These are phyloP conservation scores for Trichoderma hamatum DNA, from an alignment of 2,329 filamentous ascomycete genomes.

Conservation along the genomic window DNA sequence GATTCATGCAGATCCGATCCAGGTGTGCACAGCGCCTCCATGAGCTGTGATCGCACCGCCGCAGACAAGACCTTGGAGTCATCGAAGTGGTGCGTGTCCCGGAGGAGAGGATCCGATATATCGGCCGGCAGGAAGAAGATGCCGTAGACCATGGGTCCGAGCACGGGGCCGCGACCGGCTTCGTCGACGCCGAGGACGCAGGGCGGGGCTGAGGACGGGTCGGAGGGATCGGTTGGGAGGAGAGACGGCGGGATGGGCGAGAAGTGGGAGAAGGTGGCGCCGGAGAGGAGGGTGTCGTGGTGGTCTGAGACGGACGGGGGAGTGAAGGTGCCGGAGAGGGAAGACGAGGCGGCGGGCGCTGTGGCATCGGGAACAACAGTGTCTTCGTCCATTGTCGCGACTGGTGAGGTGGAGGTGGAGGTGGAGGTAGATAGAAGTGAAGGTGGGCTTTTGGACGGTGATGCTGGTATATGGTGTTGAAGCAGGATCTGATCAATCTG, in stretches of 20 bases:
- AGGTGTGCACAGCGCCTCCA: conserved; percentile 69
- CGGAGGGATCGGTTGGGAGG: conserved; percentile 45
- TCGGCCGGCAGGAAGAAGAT: conserved; percentile 75
- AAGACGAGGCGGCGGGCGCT: neutral
- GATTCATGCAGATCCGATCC: conserved; percentile 50
- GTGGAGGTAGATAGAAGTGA: neutral
- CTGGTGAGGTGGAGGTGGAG: neutral
- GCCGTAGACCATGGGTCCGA: conserved; percentile 77
- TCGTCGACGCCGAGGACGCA: conserved; percentile 91
- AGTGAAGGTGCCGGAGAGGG: conserved; percentile 51
- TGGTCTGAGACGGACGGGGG: conserved; percentile 75
- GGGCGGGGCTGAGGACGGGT: conserved; percentile 40
- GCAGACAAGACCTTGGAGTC: conserved; percentile 92
- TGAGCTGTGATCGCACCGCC: conserved; percentile 72
- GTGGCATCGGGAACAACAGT: neutral
- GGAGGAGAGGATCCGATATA: conserved; percentile 72
- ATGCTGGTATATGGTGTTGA: conserved; percentile 7
- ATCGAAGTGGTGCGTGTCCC: conserved; percentile 81
- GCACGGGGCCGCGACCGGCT: conserved; percentile 89
- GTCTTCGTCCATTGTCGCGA: conserved; percentile 13
- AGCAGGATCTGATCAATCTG: neutral
- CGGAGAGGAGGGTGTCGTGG: conserved; percentile 57
- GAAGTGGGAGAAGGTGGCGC: conserved; percentile 72
- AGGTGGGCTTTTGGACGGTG: neutral
- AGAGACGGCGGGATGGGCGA: conserved; percentile 68